Base-by-base conservation (phyloP, 2,329 filamentous ascomycete species). In the Venturiaceae sp. region DNA sequence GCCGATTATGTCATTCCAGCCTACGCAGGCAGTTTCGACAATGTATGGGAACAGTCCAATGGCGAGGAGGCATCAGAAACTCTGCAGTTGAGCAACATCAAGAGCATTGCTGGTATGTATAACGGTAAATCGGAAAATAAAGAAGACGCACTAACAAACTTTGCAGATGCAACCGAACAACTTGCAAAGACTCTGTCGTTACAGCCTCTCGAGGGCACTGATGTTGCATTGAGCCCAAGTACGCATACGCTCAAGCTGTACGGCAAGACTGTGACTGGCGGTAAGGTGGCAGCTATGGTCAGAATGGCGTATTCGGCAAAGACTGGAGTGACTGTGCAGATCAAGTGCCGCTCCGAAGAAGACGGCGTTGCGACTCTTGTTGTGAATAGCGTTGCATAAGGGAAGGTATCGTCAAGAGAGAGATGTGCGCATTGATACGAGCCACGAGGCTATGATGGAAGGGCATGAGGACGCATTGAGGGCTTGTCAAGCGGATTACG, bases 231-330 rank as follows among this genome's bases (percentile, higher is more conserved):
- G 65, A 95, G 86, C 69, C 87, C 87, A 68, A 92, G 86, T 61
- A 96, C 92, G 62, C 94, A 99, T 73, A 92, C 91, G 3, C 85
- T 99, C 70, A 97, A 96, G 77, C 80, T 99, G 36, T 88, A 96
- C 71, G 94, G 94, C 70, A 97, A 96, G 84, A 96, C 90, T 46
- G 86, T 97, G 62, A 85, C 83, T 34, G 94, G 92, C 36, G 94
- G 94, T 64, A 87, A 87, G 68, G 92, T 99, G 16, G 90, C 92
- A 58, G 88, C 88, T 61, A 86, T 84, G 64, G 84, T 97, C 63
- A 84, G 91, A 74, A 96, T 99, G 92, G 94, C 92, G 1, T 96
- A 85, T 75, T 95, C 90, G 62, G 85, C 88, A 67, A 96, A 95
- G 81, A 87, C 86, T 54, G 94, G 94, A 56, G 91, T 97, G 28